phyloP scores from a whole-genome alignment of 1,139 yeast species.

The Taphrina flavorubra region DNA sequence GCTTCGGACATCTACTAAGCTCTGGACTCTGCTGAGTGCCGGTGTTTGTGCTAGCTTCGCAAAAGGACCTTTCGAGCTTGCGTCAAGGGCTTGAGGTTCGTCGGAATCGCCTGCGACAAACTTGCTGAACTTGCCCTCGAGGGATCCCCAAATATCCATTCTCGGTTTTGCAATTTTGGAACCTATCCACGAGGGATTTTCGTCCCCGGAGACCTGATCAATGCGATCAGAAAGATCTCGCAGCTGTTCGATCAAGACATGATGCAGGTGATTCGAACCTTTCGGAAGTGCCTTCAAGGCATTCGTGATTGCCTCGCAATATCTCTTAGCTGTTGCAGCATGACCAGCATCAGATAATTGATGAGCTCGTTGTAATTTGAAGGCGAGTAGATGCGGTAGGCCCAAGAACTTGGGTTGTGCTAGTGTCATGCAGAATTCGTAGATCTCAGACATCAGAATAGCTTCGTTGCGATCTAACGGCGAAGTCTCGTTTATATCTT shows the following conservation, averaged over 20 bases:
- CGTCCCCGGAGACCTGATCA: slow-evolving; percentile 46
- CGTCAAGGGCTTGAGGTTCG: slow-evolving; percentile 6
- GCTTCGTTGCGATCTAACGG: slow-evolving; percentile 54
- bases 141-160: slow-evolving; percentile 84
- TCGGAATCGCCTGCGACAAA: slow-evolving; percentile 80
- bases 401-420: slow-evolving; percentile 51
- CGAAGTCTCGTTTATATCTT: slow-evolving; percentile 37
- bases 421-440: slow-evolving; percentile 61
- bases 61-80: slow-evolving; percentile 48
- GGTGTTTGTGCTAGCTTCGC: slow-evolving; percentile 43
- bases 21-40: slow-evolving; percentile 31
- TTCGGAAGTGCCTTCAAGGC: slow-evolving; percentile 49
- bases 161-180: slow-evolving; percentile 73
- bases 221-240: slow-evolving; percentile 50
- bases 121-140: slow-evolving; percentile 77
- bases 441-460: slow-evolving; percentile 69
- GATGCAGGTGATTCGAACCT: slow-evolving; percentile 50
- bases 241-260: slow-evolving; percentile 53
- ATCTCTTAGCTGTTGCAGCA: slow-evolving; percentile 63
- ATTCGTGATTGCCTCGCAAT: slow-evolving; percentile 62
- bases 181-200: slow-evolving; percentile 65
- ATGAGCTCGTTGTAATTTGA: slow-evolving; percentile 68
- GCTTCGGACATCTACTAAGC: slow-evolving; percentile 17
- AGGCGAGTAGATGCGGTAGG: slow-evolving; percentile 62
- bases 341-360: slow-evolving; percentile 69